These are phyloP conservation scores for Isabelozyma rhagii DNA, from an alignment of 805 yeast species.

Conservation along the genomic window DNA sequence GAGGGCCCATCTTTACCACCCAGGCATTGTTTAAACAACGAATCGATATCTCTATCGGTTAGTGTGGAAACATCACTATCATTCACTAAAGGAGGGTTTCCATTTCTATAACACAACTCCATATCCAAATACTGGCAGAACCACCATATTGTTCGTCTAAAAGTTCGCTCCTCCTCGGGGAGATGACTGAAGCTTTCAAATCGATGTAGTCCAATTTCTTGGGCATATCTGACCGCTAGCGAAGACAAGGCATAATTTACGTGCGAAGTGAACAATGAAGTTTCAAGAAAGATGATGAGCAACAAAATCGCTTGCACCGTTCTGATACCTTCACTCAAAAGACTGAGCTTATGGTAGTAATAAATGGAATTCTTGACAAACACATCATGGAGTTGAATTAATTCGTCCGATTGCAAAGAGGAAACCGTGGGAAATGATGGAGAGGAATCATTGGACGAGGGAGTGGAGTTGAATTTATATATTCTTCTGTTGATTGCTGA, in stretches of 20 bases:
- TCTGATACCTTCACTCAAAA: slow-evolving; percentile 48
- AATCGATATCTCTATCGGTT: slow-evolving; percentile 15
- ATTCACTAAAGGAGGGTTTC: slow-evolving; percentile 39
- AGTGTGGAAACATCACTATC: slow-evolving; percentile 26
- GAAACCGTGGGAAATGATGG: slow-evolving; percentile 2
- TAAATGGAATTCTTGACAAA: slow-evolving; percentile 35
- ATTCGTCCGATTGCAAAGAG: slow-evolving; percentile 8
- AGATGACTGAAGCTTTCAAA: slow-evolving; percentile 23
- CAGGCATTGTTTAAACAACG: background rate
- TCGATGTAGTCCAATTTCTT: slow-evolving; percentile 40
- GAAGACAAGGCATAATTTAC: slow-evolving; percentile 27
- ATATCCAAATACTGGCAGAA: slow-evolving; percentile 34
- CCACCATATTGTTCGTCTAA: slow-evolving; percentile 33
- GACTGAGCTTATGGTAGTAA: slow-evolving; percentile 50
- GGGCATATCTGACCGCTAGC: slow-evolving; percentile 38
- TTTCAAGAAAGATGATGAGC: slow-evolving; percentile 38
- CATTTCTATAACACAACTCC: slow-evolving; percentile 36
- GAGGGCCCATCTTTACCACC: background rate
- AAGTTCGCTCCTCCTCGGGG: slow-evolving; percentile 15
- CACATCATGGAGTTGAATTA: slow-evolving; percentile 14
- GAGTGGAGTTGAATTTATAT: background rate
- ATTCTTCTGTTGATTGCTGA: slow-evolving; percentile 1
- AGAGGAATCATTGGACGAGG: background rate
- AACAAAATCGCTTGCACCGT: slow-evolving; percentile 53
- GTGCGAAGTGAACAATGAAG: slow-evolving; percentile 23